phyloP scores from a whole-genome alignment of 176 grass and related monocot species.

The Tuctoria greenei region DNA sequence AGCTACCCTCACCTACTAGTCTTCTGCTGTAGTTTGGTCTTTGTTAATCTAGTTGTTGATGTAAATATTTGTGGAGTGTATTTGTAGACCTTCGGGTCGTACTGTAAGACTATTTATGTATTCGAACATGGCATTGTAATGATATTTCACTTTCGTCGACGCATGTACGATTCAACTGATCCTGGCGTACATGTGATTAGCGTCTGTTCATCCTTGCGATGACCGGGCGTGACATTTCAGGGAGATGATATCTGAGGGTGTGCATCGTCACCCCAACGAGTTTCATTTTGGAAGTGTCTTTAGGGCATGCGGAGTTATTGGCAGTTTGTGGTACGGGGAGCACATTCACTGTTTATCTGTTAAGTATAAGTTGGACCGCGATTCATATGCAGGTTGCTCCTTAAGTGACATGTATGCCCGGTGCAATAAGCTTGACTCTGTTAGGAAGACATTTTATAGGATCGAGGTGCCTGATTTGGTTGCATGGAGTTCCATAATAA shows the following conservation, averaged over 20 bases:
- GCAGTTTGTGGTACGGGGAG: constrained; percentile 43
- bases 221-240: too few species aligned
- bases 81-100: too few species aligned
- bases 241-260: constrained; percentile 55
- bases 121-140: too few species aligned
- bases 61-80: too few species aligned
- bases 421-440: constrained; percentile 56
- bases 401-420: constrained; percentile 55
- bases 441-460: constrained; percentile 49
- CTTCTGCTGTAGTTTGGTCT: too few species aligned
- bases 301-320: constrained; percentile 48
- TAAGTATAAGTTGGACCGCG: constrained; percentile 50
- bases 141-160: too few species aligned
- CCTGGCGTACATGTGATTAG: too few species aligned
- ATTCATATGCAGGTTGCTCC: constrained; percentile 49
- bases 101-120: too few species aligned
- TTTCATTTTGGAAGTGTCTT: constrained; percentile 67
- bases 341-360: constrained; percentile 67
- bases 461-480: constrained; percentile 64
- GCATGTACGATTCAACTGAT: too few species aligned
- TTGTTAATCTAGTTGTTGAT: too few species aligned
- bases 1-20: too few species aligned
- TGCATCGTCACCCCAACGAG: constrained; percentile 56
- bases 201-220: too few species aligned
- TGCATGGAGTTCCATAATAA: constrained; percentile 74